Percentiles rank a stretch among this genome's conserved stretches.
Conservation (phyloP, 78 protist genomes). For the Salpingoeca rosetta region DNA sequence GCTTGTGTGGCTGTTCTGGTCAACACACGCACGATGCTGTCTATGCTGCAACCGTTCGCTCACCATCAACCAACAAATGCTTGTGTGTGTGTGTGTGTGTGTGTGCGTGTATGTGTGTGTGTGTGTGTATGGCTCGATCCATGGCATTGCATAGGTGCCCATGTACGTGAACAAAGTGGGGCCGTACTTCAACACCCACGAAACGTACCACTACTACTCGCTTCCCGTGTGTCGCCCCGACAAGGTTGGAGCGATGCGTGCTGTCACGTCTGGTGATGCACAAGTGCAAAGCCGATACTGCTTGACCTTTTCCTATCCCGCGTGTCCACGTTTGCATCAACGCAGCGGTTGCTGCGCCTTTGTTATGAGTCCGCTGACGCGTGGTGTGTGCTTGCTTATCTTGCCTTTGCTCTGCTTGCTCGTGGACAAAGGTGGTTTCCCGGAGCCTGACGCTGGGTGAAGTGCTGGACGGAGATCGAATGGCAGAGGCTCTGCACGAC, state of each 20-base stretch:
- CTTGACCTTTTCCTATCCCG: too few relatives aligned
- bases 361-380: too few relatives aligned
- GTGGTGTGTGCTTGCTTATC: too few relatives aligned
- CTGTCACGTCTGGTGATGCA: too few relatives aligned
- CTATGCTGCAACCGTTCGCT: too few relatives aligned
- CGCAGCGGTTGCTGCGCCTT: too few relatives aligned
- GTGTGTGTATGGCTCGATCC: background rate
- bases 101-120: background rate
- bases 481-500: background rate
- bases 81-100: background rate
- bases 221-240: slow-evolving; percentile 77
- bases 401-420: too few relatives aligned
- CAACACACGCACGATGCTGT: too few relatives aligned
- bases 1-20: background rate
- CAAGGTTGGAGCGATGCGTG: background rate
- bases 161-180: slow-evolving; percentile 79
- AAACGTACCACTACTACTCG: slow-evolving; percentile 75
- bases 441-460: background rate
- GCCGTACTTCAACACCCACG: slow-evolving; percentile 88
- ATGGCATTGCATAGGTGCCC: slow-evolving; percentile 22
- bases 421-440: background rate
- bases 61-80: too few relatives aligned
- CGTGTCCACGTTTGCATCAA: too few relatives aligned
- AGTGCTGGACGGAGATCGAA: background rate
- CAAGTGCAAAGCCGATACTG: too few relatives aligned